phyloP scores from a whole-genome alignment of 176 grass and related monocot genomes.

The Canna indica region DNA sequence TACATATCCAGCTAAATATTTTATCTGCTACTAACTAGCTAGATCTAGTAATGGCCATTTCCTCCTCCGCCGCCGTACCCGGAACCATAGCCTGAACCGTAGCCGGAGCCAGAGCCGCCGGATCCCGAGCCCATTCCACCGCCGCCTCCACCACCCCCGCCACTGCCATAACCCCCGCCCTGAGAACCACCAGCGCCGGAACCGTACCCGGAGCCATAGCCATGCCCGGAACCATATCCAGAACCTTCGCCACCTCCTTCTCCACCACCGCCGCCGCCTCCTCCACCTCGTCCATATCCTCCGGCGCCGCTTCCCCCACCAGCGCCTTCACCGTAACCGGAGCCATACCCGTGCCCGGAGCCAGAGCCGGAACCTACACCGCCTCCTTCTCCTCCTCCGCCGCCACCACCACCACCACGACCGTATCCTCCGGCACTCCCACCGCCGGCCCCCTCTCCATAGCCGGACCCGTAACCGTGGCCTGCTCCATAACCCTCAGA shows the following conservation, averaged over 20 bases:
- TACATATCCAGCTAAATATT: no score
- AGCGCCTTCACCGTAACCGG: slow-evolving; percentile 3
- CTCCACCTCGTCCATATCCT: background rate
- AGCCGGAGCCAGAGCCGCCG: background rate
- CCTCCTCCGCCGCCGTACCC: slow-evolving; percentile 1
- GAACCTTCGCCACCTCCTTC: slow-evolving; percentile 3
- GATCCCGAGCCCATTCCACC: slow-evolving; percentile 3
- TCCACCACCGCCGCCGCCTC: background rate
- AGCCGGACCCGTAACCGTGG: no score
- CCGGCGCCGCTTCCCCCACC: background rate
- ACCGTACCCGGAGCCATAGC: slow-evolving; percentile 1
- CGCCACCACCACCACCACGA: no score
- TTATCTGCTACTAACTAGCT: no score
- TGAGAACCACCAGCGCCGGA: slow-evolving; percentile 1
- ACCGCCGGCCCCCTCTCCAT: no score
- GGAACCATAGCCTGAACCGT: background rate
- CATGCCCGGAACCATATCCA: slow-evolving; percentile 2
- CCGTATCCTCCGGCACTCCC: no score
- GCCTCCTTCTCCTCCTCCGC: no score
- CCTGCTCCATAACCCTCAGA: no score
- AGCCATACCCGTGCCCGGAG: slow-evolving; percentile 1
- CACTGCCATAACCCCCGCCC: background rate
- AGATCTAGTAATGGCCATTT: background rate
- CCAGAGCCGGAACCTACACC: no score
- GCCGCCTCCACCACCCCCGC: slow-evolving; percentile 4